Evolutionary conservation across 192 early-diverging fungal genomes (phyloP), one percentile per base, ranked within the genome.

Genomic region (Funneliformis mosseae): DNA sequence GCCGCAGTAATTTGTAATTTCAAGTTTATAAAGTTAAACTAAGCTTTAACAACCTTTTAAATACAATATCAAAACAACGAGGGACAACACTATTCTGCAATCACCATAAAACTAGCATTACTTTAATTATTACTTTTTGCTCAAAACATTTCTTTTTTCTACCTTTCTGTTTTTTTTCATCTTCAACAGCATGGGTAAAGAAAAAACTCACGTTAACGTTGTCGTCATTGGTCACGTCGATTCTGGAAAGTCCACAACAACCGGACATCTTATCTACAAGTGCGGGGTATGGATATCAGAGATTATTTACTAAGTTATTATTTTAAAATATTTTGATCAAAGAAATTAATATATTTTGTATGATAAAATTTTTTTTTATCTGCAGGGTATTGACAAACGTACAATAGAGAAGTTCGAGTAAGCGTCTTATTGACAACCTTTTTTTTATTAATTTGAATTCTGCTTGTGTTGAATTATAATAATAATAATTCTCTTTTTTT

Each of bases 221-320:
- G 94, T 95, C 89, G 95, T 98, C 89, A 96, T 96, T 89, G 96
- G 97, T 85, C 97, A 99, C 96, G 97, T 99, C 93, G 97, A 98
- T 92, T 99, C 97, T 87, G 97, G 98, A 90, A 99, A 99, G 93
- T 99, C 97, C 87, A 99, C 98, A 92, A 98, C 97, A 87, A 98
- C 97, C 83, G 98, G 98, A 89, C 98, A 97, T 91, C 92, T 99
- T 90, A 96, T 99, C 92, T 98, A 97, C 94, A 96, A 98, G 92
- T 95, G 95, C 92, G 98, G 97, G 92, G 97, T 96, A 79, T 39
- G 78, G 27, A 5, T 39, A n/a, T 61, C 8, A 39, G 8, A 45
- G 11, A 11, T 43, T 10, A 25, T 39, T 41, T 33, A 61, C 55
- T 33, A 18, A n/a, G 4, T 55, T 75, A 18, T 23, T 50, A 74